Evolutionary conservation across 441 rosid species (phyloP).

Genomic region (Breynia disticha): DNA sequence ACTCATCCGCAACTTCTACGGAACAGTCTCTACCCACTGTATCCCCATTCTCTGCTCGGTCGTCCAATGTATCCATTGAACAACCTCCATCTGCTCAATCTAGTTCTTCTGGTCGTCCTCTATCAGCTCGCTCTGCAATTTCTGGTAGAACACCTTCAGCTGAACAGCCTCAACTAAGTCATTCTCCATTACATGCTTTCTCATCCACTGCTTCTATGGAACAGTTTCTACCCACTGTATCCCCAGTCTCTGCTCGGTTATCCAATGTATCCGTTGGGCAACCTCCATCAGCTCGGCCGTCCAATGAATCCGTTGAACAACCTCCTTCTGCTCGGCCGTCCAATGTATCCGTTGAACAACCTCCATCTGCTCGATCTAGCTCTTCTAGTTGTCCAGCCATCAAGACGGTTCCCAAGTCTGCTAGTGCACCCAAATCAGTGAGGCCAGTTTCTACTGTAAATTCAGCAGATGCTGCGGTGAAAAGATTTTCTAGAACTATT

Average conservation of each 20-base stretch:
- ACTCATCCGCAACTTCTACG: neutral
- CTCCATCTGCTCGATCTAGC: no score
- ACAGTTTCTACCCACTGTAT: constrained; percentile 5
- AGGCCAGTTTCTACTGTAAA: constrained; percentile 40
- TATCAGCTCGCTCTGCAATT: neutral
- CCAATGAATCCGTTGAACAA: neutral
- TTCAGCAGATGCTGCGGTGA: constrained; percentile 39
- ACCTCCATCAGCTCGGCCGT: constrained; percentile 23
- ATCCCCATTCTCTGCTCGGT: constrained; percentile 6
- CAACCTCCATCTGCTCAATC: constrained; percentile 58
- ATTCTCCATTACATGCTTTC: neutral
- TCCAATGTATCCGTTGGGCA: constrained; percentile 35
- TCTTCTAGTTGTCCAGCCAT: constrained; percentile 34
- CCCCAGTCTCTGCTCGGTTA: constrained; percentile 8
- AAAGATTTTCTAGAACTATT: constrained; percentile 36
- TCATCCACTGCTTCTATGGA: neutral
- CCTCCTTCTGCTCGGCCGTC: constrained; percentile 14
- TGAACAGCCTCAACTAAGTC: constrained; percentile 7
- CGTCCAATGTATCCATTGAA: constrained; percentile 29
- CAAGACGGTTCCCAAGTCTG: constrained; percentile 40
- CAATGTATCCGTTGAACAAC: constrained; percentile 35
- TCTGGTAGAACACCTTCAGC: neutral
- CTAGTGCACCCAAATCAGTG: constrained; percentile 41
- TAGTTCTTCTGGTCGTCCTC: constrained; percentile 22
- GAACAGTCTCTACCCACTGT: constrained; percentile 7